These are phyloP conservation scores for Flaveria trinervia DNA, from an alignment of 129 eudicot genomes.

Conservation along the genomic window DNA sequence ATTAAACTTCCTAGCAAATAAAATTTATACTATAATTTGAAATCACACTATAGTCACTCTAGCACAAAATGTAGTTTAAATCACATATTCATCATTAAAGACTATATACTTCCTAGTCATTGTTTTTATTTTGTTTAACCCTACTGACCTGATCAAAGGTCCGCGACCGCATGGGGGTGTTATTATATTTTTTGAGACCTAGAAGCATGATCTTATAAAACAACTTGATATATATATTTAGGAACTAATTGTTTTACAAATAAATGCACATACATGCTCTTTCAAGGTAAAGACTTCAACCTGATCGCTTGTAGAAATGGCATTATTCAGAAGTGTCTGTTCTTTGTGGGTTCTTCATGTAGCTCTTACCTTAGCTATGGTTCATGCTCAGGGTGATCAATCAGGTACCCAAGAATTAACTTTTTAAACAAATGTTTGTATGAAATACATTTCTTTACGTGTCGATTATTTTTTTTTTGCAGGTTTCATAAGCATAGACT, in stretches of 20 bases:
- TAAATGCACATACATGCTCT: not conserved
- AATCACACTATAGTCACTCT: not conserved
- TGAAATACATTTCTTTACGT: not conserved
- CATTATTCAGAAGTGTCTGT: not conserved
- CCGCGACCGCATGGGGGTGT: too few species aligned
- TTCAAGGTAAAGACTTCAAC: not conserved
- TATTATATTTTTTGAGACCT: not conserved
- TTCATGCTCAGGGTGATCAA: slow-evolving; percentile 23
- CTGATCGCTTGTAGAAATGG: slow-evolving; percentile 6
- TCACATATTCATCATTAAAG: not conserved
- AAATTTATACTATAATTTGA: not conserved
- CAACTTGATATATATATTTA: not conserved
- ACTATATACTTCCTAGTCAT: too few species aligned
- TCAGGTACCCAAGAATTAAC: slow-evolving; percentile 13
- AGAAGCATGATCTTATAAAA: not conserved
- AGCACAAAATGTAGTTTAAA: not conserved
- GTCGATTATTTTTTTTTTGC: not conserved
- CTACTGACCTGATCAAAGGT: not conserved
- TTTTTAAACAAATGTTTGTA: not conserved
- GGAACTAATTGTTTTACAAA: not conserved
- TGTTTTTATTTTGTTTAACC: not conserved
- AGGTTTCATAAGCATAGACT: slow-evolving; percentile 62
- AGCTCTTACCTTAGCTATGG: slow-evolving; percentile 10
- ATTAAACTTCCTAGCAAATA: too few species aligned
- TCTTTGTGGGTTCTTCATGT: not conserved